These are phyloP conservation scores for Chalaropsis ovoidea DNA, from an alignment of 2,329 filamentous ascomycete species.

Conservation along the genomic window DNA sequence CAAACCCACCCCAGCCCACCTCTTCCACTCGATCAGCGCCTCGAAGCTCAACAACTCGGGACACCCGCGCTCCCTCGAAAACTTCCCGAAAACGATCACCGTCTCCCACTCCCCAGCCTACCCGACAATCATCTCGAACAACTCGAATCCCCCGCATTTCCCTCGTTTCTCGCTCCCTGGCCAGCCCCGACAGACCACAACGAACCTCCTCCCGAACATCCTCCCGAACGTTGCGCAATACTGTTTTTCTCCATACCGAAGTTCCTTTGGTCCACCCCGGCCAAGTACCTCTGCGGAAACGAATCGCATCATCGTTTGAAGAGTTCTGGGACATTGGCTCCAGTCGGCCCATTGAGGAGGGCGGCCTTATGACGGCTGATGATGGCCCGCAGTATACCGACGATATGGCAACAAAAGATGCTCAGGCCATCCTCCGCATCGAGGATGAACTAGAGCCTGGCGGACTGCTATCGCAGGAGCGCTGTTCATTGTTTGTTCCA, in stretches of 20 bases:
- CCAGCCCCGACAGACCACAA: not conserved
- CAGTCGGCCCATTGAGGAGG: constrained; percentile 46
- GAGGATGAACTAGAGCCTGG: constrained; percentile 64
- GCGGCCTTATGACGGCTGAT: constrained; percentile 46
- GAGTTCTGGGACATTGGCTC: constrained; percentile 48
- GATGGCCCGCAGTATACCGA: constrained; percentile 49
- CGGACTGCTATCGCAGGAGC: constrained; percentile 59
- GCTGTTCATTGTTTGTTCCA: constrained; percentile 62
- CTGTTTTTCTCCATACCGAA: constrained; percentile 18
- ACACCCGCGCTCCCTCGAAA: constrained; percentile 14
- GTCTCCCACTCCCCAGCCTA: constrained; percentile 29
- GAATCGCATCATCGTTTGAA: constrained; percentile 45
- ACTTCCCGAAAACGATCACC: constrained; percentile 30
- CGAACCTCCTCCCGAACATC: constrained; percentile 30
- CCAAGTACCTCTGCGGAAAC: constrained; percentile 45
- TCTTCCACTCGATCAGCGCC: constrained; percentile 3
- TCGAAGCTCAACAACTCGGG: constrained; percentile 11
- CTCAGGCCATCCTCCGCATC: constrained; percentile 56
- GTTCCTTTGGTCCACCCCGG: constrained; percentile 52
- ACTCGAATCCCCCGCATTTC: constrained; percentile 31
- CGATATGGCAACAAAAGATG: constrained; percentile 57
- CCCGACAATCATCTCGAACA: constrained; percentile 33
- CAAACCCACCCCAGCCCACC: not conserved
- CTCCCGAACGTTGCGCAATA: constrained; percentile 32
- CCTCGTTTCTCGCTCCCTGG: not conserved